Base-by-base conservation (phyloP, 192 early-diverging fungal species). In the Diversispora eburnea region DNA sequence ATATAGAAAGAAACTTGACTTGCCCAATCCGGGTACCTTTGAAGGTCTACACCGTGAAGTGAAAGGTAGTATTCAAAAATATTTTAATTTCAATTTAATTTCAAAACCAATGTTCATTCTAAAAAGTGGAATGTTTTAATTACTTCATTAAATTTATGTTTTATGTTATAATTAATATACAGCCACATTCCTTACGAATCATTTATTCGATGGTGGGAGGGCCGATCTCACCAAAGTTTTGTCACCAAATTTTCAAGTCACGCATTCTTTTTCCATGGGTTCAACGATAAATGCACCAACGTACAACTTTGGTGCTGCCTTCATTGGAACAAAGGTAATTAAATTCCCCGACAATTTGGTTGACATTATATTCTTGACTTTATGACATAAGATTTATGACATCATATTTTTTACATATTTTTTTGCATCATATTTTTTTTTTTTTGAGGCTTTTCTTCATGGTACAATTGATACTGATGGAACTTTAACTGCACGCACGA, bases 401-500 rank as follows among this genome's bases (percentile, higher is more conserved):
- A 15, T 33, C 46, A 22, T 64, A 51, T 20, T 17, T 20, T 48
- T 4, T 20, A 20, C 39, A 41, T n/a, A n/a, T n/a, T n/a, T n/a
- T n/a, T n/a, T n/a, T n/a, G n/a, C 54, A 71, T 7, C 15, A 54
- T 12, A 19, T 63, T 41, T 8, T 62, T 52, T 78, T 17, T 19
- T 61, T 60, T 8, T 62, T 52, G 77, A 94, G 91, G 90, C 88
- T 22, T 85, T 94, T 83, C 79, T 98, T 77, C 94, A 95, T 73
- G 98, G 96, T 6, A 94, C 92, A 78, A 88, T 99, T 83, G 98
- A 98, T 76, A 92, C 91, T 67, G 91, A 98, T 74, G 89, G 92
- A 63, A 92, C 86, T 70, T 85, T 99, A 47, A 88, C 92, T 77
- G 97, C 91, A 12, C 84, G 93, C 59, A 84, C 85, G 65, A 86